Percentiles rank a stretch among this genome's conserved stretches.
These are phyloP conservation scores for Handroanthus guayacan DNA, from an alignment of 257 asterid species.

Conservation along the genomic window DNA sequence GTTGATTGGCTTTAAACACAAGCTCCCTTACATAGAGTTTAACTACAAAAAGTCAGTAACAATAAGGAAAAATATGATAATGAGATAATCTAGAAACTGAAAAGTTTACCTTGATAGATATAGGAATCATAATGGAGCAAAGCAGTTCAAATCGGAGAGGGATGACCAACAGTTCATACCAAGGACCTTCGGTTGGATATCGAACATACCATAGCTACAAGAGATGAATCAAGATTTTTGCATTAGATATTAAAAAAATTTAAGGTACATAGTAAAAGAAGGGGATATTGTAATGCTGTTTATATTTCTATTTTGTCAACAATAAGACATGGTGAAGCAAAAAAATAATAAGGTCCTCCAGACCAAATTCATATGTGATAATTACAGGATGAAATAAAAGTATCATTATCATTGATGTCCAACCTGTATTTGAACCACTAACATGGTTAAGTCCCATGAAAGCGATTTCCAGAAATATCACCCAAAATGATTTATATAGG, in stretches of 20 bases:
- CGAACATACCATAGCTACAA: slow-evolving; percentile 95
- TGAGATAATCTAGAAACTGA: slow-evolving; percentile 25
- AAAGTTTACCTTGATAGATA: slow-evolving; percentile 87
- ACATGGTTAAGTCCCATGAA: slow-evolving; percentile 22
- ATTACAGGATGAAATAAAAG: slow-evolving; percentile 13
- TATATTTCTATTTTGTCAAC: slow-evolving; percentile 19
- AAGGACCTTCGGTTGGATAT: slow-evolving; percentile 95
- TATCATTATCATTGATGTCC: slow-evolving; percentile 21
- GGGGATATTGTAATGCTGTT: slow-evolving; percentile 2
- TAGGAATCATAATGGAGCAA: slow-evolving; percentile 99
- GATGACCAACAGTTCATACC: slow-evolving; percentile 96
- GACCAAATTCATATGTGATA: not conserved
- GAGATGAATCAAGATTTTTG: slow-evolving; percentile 36
- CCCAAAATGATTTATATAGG: slow-evolving; percentile 4
- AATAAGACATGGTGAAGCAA: not conserved
- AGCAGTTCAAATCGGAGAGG: slow-evolving; percentile 99
- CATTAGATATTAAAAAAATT: slow-evolving; percentile 32
- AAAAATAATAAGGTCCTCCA: not conserved
- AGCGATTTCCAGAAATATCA: not conserved
- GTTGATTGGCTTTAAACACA: slow-evolving; percentile 17
- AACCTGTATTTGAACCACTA: slow-evolving; percentile 21
- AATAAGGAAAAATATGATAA: slow-evolving; percentile 26
- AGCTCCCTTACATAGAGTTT: slow-evolving; percentile 8
- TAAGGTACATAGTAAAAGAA: not conserved
- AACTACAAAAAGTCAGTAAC: slow-evolving; percentile 1